Conservation (phyloP, 331 rosid genomes). For the Quercus phellos region DNA sequence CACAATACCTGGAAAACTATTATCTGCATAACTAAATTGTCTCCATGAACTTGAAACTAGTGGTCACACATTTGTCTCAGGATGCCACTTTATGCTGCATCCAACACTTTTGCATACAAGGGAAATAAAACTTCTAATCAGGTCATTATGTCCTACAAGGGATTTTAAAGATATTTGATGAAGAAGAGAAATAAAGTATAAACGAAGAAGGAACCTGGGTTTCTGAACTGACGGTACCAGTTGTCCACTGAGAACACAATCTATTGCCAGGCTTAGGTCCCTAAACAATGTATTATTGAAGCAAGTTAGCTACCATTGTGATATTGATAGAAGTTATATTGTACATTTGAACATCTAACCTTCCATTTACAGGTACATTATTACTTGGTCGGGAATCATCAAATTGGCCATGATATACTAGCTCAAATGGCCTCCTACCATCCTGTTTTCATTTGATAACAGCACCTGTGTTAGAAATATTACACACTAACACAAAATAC, state of each 20-base stretch:
- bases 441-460: constrained; percentile 45
- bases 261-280: constrained; percentile 79
- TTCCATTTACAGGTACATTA: constrained; percentile 68
- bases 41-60: constrained; percentile 18
- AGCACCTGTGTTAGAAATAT: constrained; percentile 1
- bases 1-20: constrained; percentile 10
- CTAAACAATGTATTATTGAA: constrained; percentile 30
- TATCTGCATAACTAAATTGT: constrained; percentile 24
- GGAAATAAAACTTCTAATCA: neutral
- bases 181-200: constrained; percentile 2
- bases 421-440: constrained; percentile 94
- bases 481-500: neutral
- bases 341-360: constrained; percentile 41
- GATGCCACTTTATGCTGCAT: constrained; percentile 98
- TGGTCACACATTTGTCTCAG: constrained; percentile 23
- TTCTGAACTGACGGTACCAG: constrained; percentile 53
- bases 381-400: constrained; percentile 92
- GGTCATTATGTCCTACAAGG: constrained; percentile 1
- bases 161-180: constrained; percentile 6
- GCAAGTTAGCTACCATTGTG: constrained; percentile 19
- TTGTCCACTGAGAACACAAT: constrained; percentile 81
- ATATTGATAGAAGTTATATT: constrained; percentile 8
- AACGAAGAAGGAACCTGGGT: constrained; percentile 45
- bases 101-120: constrained; percentile 61
- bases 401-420: constrained; percentile 92